phyloP scores from a whole-genome alignment of 192 early-diverging fungal species.

The Geranomyces variabilis region DNA sequence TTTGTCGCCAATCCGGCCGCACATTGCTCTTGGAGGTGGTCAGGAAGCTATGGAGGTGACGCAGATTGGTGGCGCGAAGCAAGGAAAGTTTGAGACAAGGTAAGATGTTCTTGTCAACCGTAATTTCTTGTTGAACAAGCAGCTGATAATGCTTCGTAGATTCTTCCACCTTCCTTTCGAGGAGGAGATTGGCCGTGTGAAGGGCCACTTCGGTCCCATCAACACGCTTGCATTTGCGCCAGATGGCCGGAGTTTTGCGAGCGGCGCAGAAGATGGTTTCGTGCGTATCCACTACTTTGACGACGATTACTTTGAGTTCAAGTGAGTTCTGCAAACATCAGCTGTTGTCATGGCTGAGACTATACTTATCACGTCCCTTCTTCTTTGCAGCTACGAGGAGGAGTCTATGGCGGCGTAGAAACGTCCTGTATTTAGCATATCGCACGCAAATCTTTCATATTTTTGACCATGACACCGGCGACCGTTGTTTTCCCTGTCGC shows the following conservation, averaged over 20 bases:
- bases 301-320: constrained; percentile 92
- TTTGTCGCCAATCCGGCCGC: constrained; percentile 77
- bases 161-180: constrained; percentile 98
- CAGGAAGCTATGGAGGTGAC: constrained; percentile 99
- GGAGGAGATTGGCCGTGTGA: constrained; percentile 94
- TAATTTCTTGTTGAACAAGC: not conserved
- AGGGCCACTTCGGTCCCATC: constrained; percentile 99
- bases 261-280: constrained; percentile 98
- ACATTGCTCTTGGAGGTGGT: constrained; percentile 82
- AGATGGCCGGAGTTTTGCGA: constrained; percentile 89
- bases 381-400: constrained; percentile 4
- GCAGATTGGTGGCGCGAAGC: constrained; percentile 64
- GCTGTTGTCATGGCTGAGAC: not conserved
- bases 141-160: not conserved
- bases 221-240: constrained; percentile 98
- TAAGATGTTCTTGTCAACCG: no score
- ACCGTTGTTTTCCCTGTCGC: no score
- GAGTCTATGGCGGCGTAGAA: constrained; percentile 3
- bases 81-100: constrained; percentile 94
- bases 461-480: no score
- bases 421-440: not conserved
- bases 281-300: constrained; percentile 97
- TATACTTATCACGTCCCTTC: not conserved
- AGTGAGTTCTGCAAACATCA: constrained; percentile 36
- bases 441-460: no score